phyloP scores from a whole-genome alignment of 1,284 basidiomycete species.

The Ustilago hordei region DNA sequence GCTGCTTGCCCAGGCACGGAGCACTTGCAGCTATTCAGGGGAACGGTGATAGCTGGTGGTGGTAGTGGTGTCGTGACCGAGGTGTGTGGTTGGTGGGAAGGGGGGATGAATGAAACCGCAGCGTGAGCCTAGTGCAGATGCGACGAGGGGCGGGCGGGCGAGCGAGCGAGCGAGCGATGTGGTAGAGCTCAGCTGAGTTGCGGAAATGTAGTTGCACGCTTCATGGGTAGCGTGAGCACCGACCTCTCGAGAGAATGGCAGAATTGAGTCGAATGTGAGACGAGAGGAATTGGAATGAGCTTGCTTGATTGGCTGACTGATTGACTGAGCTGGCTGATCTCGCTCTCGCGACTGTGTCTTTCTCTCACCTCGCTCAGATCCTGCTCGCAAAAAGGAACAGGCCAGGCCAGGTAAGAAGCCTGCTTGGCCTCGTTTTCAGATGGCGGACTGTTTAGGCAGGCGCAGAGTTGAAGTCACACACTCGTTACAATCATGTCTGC shows the following conservation, averaged over 20 bases:
- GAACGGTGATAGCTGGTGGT: neutral
- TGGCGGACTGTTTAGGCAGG: conserved; percentile 3
- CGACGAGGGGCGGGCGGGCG: conserved; percentile 5
- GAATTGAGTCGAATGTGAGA: conserved; percentile 3
- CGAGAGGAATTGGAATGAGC: conserved; percentile 10
- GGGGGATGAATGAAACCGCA: conserved; percentile 12
- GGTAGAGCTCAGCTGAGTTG: conserved; percentile 10
- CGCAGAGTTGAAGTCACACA: neutral
- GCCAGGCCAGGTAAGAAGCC: neutral
- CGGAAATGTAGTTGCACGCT: conserved; percentile 11
- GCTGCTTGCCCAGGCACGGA: neutral
- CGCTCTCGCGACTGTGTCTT: neutral
- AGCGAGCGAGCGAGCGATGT: conserved; percentile 10
- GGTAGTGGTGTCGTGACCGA: neutral
- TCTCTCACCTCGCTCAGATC: conserved; percentile 1
- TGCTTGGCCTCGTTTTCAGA: conserved; percentile 6
- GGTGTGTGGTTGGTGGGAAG: neutral
- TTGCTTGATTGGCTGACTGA: neutral
- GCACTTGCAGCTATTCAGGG: neutral
- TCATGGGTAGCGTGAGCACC: conserved; percentile 19
- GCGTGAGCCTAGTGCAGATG: neutral
- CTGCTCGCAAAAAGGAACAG: neutral
- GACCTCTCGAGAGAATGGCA: conserved; percentile 12
- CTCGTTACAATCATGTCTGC: neutral
- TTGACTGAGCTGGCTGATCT: conserved; percentile 8